A percentile compares a stretch with the other conserved stretches of the same genome.
Conservation (phyloP, 2,329 filamentous ascomycete species). For the Cryphonectria nitschkei region DNA sequence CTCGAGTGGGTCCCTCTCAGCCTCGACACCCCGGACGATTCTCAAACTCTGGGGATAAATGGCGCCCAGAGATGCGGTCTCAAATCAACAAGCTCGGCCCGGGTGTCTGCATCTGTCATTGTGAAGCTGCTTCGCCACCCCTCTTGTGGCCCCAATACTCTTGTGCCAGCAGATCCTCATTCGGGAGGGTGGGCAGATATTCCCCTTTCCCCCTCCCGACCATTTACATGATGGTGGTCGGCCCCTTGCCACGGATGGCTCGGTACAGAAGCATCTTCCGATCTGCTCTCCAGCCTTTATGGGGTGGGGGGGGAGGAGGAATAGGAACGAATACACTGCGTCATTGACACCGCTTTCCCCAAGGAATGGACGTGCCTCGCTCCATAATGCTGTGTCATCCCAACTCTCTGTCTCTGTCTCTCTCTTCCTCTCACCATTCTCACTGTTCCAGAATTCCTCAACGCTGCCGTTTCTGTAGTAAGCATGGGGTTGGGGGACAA, state of each 20-base stretch:
- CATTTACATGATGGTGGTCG: neutral
- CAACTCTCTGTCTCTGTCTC: neutral
- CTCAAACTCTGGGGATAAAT: constrained; percentile 3
- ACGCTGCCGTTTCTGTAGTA: neutral
- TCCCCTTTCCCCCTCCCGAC: neutral
- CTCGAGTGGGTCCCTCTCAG: neutral
- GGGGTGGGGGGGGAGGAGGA: neutral
- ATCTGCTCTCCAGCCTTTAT: neutral
- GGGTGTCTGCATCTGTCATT: constrained; percentile 8
- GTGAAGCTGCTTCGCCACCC: constrained; percentile 2
- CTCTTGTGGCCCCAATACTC: neutral
- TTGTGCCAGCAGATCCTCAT: neutral
- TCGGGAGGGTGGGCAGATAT: neutral
- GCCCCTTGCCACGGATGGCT: neutral
- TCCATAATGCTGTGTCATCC: neutral
- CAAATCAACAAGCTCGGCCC: constrained; percentile 6
- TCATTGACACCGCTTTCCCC: neutral
- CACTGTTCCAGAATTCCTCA: neutral
- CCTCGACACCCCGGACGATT: constrained; percentile 1
- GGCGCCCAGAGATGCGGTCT: neutral
- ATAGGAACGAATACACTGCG: neutral
- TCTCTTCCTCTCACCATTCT: too few relatives aligned
- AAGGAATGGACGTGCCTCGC: neutral
- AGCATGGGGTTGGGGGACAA: too few relatives aligned
- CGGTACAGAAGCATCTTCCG: neutral